Conservation (phyloP, 164 flowering plant species). For the Annona squamosa region DNA sequence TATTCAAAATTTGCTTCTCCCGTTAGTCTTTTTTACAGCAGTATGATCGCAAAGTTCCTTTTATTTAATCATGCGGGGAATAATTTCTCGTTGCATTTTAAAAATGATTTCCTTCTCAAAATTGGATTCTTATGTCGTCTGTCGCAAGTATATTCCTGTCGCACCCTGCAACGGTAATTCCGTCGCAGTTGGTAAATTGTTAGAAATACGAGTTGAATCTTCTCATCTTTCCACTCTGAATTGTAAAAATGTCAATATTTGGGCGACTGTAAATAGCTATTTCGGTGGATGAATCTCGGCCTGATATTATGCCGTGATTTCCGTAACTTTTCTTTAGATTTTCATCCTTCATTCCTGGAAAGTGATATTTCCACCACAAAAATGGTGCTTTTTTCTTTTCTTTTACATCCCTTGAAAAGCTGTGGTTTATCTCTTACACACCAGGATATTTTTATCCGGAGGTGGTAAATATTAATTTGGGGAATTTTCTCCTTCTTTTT, state of each 20-base stretch:
- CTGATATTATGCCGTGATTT: neutral
- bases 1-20: neutral
- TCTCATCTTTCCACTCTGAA: neutral
- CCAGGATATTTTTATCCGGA: neutral
- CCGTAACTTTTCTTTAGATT: neutral
- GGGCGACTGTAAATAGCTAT: neutral
- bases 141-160: neutral
- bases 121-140: neutral
- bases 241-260: neutral
- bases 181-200: neutral
- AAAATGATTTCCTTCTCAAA: neutral
- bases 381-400: neutral
- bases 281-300: neutral
- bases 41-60: too few relatives aligned
- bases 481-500: neutral
- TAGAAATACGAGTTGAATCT: neutral
- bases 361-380: neutral
- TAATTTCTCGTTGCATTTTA: too few relatives aligned
- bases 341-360: neutral
- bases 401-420: neutral
- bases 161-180: neutral
- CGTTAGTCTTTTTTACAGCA: neutral
- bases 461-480: neutral
- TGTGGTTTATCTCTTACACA: neutral
- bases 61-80: too few relatives aligned